A percentile compares a stretch with the other conserved stretches of the same genome.
phyloP scores from a whole-genome alignment of 768 basidiomycete genomes.

The Suillus tomentosus region DNA sequence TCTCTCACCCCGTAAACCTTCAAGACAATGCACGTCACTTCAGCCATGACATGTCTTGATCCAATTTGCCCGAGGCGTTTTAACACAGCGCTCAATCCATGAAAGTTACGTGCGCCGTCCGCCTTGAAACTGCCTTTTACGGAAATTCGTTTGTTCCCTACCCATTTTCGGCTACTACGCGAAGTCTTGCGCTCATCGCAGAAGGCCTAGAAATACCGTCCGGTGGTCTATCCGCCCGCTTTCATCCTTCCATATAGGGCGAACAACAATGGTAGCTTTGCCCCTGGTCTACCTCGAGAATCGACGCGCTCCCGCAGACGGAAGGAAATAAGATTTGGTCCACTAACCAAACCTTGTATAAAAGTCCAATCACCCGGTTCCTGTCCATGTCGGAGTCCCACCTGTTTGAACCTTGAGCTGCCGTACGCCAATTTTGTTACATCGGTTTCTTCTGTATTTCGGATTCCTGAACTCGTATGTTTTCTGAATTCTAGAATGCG shows the following conservation, averaged over 20 bases:
- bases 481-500: constrained; percentile 32
- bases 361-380: constrained; percentile 33
- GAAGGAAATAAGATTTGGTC: constrained; percentile 33
- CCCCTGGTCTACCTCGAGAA: constrained; percentile 18
- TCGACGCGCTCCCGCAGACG: constrained; percentile 24
- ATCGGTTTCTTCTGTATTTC: constrained; percentile 25
- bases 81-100: constrained; percentile 16
- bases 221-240: constrained; percentile 30
- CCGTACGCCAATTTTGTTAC: constrained; percentile 39
- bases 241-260: constrained; percentile 36
- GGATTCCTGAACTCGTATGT: constrained; percentile 31
- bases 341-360: constrained; percentile 37
- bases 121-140: constrained; percentile 39
- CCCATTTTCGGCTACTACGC: constrained; percentile 33
- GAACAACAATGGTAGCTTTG: constrained; percentile 33
- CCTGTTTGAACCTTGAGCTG: constrained; percentile 37
- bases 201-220: constrained; percentile 33
- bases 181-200: constrained; percentile 33
- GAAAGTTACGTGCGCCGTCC: constrained; percentile 35
- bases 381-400: constrained; percentile 27
- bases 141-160: constrained; percentile 39
- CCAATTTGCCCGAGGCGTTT: constrained; percentile 32
- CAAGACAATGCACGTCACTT: constrained; percentile 20
- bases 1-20: constrained; percentile 24
- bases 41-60: constrained; percentile 25